phyloP scores from a whole-genome alignment of 2,329 filamentous ascomycete species.

The Conoideocrella luteorostrata region DNA sequence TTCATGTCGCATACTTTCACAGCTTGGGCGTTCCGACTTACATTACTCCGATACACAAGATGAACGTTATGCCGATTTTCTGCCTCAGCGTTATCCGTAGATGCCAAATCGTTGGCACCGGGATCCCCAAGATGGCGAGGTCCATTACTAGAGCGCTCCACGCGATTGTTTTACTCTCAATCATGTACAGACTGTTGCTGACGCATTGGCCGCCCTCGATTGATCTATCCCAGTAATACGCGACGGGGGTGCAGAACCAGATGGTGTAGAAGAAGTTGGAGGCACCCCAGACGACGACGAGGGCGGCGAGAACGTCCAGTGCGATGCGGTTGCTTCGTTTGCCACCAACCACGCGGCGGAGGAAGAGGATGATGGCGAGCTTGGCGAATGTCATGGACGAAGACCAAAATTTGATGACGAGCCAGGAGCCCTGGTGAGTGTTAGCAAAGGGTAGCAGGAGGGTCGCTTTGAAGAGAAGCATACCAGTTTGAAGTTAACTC shows the following conservation, averaged over 20 bases:
- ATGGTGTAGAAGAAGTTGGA: conserved; percentile 8
- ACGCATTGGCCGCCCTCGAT: conserved; percentile 7
- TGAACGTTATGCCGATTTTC: too few relatives aligned
- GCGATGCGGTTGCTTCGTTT: conserved; percentile 1
- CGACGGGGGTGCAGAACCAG: conserved; percentile 8
- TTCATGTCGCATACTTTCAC: too few relatives aligned
- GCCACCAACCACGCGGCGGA: conserved; percentile 9
- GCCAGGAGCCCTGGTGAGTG: conserved; percentile 9
- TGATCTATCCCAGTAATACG: conserved; percentile 11
- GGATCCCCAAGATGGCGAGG: too few relatives aligned
- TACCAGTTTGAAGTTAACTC: too few relatives aligned
- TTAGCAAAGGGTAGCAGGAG: not conserved
- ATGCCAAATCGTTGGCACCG: too few relatives aligned
- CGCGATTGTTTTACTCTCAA: too few relatives aligned
- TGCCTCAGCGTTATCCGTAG: too few relatives aligned
- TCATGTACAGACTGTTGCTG: conserved; percentile 1
- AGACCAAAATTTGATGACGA: conserved; percentile 11
- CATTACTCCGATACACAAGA: too few relatives aligned
- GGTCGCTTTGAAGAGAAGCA: too few relatives aligned
- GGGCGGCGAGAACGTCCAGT: conserved; percentile 6
- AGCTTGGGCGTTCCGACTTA: too few relatives aligned
- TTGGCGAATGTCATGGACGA: conserved; percentile 9
- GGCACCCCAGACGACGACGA: conserved; percentile 8
- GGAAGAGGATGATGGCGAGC: conserved; percentile 12
- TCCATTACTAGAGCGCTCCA: too few relatives aligned